Evolutionary conservation across 2,329 filamentous ascomycete genomes (phyloP).

Genomic region (Exophiala sp.): DNA sequence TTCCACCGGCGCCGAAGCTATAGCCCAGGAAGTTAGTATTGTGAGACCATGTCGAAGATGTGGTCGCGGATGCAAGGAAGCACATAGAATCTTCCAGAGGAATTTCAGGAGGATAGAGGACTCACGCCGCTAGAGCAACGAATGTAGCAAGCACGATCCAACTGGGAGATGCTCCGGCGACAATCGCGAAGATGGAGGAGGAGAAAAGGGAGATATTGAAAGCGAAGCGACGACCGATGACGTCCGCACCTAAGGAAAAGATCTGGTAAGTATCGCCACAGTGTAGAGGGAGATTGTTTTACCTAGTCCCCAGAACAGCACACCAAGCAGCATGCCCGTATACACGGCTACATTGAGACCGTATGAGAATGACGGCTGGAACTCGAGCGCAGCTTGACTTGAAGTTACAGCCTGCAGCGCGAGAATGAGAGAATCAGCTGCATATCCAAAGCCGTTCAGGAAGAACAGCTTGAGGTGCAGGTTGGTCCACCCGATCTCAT

Average conservation of each 20-base stretch:
- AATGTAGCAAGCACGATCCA: conserved; percentile 36
- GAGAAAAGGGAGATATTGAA: conserved; percentile 67
- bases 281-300: conserved; percentile 27
- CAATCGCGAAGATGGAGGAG: conserved; percentile 58
- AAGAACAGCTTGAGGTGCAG: conserved; percentile 61
- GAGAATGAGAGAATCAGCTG: conserved; percentile 37
- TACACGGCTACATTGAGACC: conserved; percentile 40
- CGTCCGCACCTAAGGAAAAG: conserved; percentile 49
- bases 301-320: conserved; percentile 64
- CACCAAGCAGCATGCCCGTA: conserved; percentile 42
- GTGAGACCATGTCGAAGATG: not conserved
- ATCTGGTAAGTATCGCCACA: not conserved
- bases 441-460: conserved; percentile 59
- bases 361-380: conserved; percentile 22
- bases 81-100: not conserved
- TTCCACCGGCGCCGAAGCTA: conserved; percentile 34
- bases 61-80: not conserved
- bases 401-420: conserved; percentile 25
- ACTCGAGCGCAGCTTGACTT: conserved; percentile 25
- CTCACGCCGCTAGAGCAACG: conserved; percentile 17
- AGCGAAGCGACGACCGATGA: conserved; percentile 64
- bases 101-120: not conserved
- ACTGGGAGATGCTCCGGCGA: conserved; percentile 64
- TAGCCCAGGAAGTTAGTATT: not conserved
- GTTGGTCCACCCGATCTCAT: conserved; percentile 59